Percentiles rank a stretch among this genome's conserved stretches.
Conservation (phyloP, 768 basidiomycete species). For the Phanerochaete sordida region DNA sequence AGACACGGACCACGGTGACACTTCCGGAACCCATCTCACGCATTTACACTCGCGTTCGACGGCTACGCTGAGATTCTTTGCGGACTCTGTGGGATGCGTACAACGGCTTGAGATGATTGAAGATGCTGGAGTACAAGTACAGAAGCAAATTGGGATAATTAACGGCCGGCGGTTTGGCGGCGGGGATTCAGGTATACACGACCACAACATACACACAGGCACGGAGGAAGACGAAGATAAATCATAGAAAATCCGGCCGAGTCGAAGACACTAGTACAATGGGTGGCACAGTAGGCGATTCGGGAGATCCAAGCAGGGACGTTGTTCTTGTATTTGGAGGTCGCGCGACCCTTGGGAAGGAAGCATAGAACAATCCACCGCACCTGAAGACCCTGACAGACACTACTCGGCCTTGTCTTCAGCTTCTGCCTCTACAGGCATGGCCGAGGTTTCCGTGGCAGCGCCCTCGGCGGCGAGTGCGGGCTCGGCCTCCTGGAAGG, state of each 20-base stretch:
- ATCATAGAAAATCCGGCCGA: background rate
- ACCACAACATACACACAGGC: background rate
- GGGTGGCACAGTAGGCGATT: background rate
- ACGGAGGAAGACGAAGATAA: background rate
- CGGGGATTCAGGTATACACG: background rate
- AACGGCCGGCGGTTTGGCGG: background rate
- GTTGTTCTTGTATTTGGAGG: background rate
- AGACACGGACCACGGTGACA: no score
- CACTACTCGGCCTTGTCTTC: background rate
- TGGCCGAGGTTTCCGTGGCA: background rate
- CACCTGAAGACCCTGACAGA: background rate
- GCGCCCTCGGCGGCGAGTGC: background rate
- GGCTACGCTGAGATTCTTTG: no score
- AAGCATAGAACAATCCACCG: background rate
- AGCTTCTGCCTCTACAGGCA: background rate
- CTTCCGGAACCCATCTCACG: no score
- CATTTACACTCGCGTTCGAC: no score
- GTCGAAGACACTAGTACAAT: background rate
- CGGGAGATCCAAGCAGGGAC: background rate
- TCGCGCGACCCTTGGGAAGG: background rate
- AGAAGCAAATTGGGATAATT: background rate
- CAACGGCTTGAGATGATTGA: background rate
- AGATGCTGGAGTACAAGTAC: constrained; percentile 1
- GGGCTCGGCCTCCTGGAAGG: background rate
- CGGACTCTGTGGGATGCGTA: background rate